A percentile compares a stretch with the other conserved stretches of the same genome.
These are phyloP conservation scores for Boletellus emodensis DNA, from an alignment of 768 basidiomycete genomes.

Conservation along the genomic window DNA sequence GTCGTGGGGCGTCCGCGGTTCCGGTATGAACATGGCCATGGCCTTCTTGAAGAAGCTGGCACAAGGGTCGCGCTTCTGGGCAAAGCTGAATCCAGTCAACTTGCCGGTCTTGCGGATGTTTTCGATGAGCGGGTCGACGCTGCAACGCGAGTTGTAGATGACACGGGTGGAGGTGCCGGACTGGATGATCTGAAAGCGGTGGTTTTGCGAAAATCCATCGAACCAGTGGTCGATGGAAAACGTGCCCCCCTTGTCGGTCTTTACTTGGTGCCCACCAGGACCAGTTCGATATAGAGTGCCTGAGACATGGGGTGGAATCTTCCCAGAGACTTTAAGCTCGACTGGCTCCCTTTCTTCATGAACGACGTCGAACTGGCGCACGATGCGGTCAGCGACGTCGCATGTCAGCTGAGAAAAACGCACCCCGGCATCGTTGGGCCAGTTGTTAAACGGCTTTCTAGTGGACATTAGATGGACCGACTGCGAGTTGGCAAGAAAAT, in stretches of 20 bases:
- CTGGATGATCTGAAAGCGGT: constrained; percentile 37
- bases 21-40: constrained; percentile 29
- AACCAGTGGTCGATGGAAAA: constrained; percentile 38
- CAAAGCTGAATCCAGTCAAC: constrained; percentile 18
- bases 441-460: constrained; percentile 24
- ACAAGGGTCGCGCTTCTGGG: constrained; percentile 33
- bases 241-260: constrained; percentile 15
- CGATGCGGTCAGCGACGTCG: background rate
- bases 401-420: background rate
- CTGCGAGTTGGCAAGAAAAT: background rate
- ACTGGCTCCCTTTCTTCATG: constrained; percentile 28
- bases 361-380: constrained; percentile 24
- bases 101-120: constrained; percentile 24
- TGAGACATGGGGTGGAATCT: constrained; percentile 33
- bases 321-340: constrained; percentile 26
- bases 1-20: background rate
- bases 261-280: constrained; percentile 33
- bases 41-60: constrained; percentile 29
- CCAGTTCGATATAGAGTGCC: constrained; percentile 39
- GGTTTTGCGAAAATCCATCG: constrained; percentile 38
- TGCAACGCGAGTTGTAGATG: constrained; percentile 33
- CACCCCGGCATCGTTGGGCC: constrained; percentile 31
- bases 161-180: constrained; percentile 23
- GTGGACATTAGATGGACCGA: constrained; percentile 8
- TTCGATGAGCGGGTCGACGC: constrained; percentile 29